These are phyloP conservation scores for Sherardia arvensis DNA, from an alignment of 257 asterid species.

Conservation along the genomic window DNA sequence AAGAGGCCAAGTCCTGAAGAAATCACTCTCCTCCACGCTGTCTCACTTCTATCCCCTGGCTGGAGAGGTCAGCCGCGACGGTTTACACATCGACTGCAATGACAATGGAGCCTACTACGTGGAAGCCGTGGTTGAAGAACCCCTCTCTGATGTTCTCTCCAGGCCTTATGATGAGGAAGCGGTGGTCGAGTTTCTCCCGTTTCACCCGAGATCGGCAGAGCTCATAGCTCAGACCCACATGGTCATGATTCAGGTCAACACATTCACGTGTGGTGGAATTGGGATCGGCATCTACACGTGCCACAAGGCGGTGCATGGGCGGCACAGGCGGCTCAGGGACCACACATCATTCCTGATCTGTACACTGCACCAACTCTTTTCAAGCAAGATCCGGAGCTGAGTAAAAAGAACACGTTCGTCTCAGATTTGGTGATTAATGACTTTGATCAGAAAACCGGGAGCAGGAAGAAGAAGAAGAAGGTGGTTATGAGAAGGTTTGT, in stretches of 20 bases:
- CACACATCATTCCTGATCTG: not conserved
- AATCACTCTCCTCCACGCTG: not conserved
- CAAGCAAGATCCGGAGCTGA: not conserved
- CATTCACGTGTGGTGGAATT: slow-evolving; percentile 4
- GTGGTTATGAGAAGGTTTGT: not conserved
- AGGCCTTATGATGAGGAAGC: not conserved
- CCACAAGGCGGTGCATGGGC: slow-evolving; percentile 10
- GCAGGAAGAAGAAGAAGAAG: not conserved
- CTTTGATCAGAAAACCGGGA: no score
- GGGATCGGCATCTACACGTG: slow-evolving; percentile 3
- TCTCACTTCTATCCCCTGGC: not conserved
- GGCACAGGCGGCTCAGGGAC: slow-evolving; percentile 1
- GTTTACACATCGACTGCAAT: not conserved
- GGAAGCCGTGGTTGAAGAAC: not conserved
- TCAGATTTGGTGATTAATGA: no score
- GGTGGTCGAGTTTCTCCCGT: not conserved
- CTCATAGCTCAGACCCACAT: not conserved
- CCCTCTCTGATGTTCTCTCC: not conserved
- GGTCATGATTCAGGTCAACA: slow-evolving; percentile 8
- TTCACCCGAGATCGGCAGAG: not conserved
- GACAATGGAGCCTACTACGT: not conserved
- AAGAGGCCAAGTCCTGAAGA: not conserved
- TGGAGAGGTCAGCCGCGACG: not conserved
- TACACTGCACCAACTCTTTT: not conserved
- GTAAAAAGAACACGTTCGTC: no score